phyloP scores from a whole-genome alignment of 495 filamentous ascomycete genomes.

The Aspergillus egyptiacus region DNA sequence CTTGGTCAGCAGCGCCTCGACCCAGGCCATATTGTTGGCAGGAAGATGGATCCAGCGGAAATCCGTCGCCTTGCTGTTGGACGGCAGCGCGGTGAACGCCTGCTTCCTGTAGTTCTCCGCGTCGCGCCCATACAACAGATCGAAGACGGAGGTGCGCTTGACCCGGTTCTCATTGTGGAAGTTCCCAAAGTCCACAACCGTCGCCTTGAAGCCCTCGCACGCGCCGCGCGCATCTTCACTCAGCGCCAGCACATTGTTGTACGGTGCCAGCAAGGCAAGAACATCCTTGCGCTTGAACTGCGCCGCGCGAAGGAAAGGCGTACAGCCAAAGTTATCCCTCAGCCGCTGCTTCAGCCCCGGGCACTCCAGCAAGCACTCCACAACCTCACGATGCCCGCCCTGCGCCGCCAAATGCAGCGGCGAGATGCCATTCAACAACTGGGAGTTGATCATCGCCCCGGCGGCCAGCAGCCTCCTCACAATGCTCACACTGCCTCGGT shows the following conservation, averaged over 20 bases:
- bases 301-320: constrained; percentile 53
- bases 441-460: constrained; percentile 51
- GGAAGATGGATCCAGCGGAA: constrained; percentile 70
- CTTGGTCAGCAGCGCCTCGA: constrained; percentile 60
- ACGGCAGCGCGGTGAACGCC: constrained; percentile 48
- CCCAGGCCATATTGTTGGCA: constrained; percentile 55
- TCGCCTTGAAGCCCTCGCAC: constrained; percentile 57
- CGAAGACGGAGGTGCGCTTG: constrained; percentile 49
- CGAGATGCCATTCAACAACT: constrained; percentile 54
- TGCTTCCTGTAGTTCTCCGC: constrained; percentile 44
- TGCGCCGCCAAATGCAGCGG: constrained; percentile 58
- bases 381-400: constrained; percentile 52
- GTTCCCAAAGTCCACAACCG: constrained; percentile 63
- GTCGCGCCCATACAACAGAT: constrained; percentile 58
- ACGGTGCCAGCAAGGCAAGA: constrained; percentile 50
- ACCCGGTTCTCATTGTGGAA: constrained; percentile 58
- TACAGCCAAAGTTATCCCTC: constrained; percentile 58
- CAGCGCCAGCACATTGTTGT: constrained; percentile 46
- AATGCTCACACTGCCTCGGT: constrained; percentile 47
- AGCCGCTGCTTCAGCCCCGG: constrained; percentile 41
- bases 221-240: constrained; percentile 51
- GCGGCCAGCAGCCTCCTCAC: constrained; percentile 44
- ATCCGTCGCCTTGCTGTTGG: constrained; percentile 47
- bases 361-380: constrained; percentile 46
- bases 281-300: constrained; percentile 54